A percentile compares a stretch with the other conserved stretches of the same genome.
Evolutionary conservation across 345 rosid genomes (phyloP).

Genomic region (Luvunga scandens): DNA sequence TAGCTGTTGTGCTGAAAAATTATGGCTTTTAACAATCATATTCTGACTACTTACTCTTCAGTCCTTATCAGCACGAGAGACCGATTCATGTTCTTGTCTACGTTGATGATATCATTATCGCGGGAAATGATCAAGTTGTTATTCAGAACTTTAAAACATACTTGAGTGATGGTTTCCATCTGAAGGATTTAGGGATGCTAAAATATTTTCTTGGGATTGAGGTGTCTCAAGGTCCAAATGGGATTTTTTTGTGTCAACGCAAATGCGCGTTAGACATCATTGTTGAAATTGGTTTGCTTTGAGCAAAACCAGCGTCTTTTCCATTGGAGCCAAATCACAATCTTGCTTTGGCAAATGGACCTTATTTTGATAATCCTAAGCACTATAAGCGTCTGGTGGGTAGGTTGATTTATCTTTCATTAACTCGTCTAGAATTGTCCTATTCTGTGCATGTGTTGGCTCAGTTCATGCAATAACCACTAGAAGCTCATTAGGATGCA

Average conservation of each 20-base stretch:
- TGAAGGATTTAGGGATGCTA: neutral
- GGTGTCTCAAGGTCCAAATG: neutral
- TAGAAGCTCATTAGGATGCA: neutral
- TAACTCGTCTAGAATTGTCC: neutral
- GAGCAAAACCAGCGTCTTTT: no score
- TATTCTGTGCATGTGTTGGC: neutral
- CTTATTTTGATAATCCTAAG: neutral
- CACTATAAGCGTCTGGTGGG: neutral
- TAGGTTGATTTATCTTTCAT: neutral
- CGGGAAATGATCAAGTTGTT: no score
- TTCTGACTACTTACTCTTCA: no score
- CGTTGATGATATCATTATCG: slow-evolving; percentile 10
- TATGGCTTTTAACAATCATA: no score
- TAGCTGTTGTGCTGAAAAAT: no score
- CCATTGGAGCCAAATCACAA: no score
- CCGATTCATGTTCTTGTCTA: neutral
- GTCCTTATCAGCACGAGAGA: no score
- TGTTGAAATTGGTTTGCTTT: no score
- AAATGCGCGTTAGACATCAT: slow-evolving; percentile 10
- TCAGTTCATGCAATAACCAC: neutral
- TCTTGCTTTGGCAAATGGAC: neutral
- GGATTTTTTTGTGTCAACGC: slow-evolving; percentile 9
- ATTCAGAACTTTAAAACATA: no score
- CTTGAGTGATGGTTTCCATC: no score
- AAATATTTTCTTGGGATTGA: slow-evolving; percentile 4